phyloP scores from a whole-genome alignment of 306 rosid genomes.

The Trifolium repens region DNA sequence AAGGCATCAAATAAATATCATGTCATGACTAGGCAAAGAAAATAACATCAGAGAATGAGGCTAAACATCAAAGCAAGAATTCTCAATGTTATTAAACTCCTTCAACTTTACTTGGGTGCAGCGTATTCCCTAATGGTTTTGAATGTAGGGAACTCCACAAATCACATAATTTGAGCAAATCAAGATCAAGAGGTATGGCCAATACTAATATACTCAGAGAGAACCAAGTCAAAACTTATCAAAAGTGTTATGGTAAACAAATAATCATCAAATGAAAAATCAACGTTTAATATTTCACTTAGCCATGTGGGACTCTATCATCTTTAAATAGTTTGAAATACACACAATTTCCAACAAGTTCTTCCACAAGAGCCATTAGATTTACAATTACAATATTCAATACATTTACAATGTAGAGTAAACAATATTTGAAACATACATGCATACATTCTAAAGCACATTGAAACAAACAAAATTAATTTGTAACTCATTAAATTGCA shows the following conservation, averaged over 20 bases:
- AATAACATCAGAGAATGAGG: conserved; percentile 22
- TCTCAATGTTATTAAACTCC: conserved; percentile 8
- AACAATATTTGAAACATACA: neutral
- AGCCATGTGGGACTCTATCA: neutral
- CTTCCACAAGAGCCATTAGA: neutral
- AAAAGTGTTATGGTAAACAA: neutral
- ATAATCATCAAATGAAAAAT: neutral
- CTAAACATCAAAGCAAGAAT: conserved; percentile 5
- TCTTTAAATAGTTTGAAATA: neutral
- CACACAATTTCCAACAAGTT: conserved; percentile 2
- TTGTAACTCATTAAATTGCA: conserved; percentile 6
- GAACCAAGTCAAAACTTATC: neutral
- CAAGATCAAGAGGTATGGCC: conserved; percentile 4
- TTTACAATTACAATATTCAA: conserved; percentile 13
- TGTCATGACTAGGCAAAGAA: conserved; percentile 7
- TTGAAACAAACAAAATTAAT: neutral
- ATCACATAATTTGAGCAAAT: conserved; percentile 17
- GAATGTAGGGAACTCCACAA: conserved; percentile 8
- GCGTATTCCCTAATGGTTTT: conserved; percentile 18
- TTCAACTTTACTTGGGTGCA: conserved; percentile 20
- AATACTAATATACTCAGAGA: neutral
- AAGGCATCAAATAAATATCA: conserved; percentile 34
- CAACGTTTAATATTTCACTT: neutral
- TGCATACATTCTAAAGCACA: neutral
- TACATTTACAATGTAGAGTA: conserved; percentile 9